A percentile compares a stretch with the other conserved stretches of the same genome.
Evolutionary conservation across 2,329 filamentous ascomycete genomes (phyloP).

Genomic region (Escovopsis sp.): DNA sequence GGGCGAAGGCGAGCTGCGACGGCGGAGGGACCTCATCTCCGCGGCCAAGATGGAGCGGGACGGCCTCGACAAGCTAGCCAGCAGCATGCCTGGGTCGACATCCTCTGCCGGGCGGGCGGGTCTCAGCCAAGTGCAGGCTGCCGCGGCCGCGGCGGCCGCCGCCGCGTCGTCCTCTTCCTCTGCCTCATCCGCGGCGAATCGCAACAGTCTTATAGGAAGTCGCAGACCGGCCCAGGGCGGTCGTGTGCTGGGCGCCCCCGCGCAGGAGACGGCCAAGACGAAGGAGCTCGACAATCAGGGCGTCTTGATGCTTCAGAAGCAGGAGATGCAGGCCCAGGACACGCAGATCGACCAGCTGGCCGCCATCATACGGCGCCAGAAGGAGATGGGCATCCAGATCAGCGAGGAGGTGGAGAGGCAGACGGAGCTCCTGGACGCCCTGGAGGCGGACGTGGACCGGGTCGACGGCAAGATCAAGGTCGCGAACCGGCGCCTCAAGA

Average conservation of each 20-base stretch:
- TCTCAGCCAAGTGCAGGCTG: constrained; percentile 34
- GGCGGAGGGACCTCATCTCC: constrained; percentile 55
- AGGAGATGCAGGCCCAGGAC: constrained; percentile 64
- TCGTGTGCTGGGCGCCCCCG: constrained; percentile 56
- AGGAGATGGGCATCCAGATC: constrained; percentile 64
- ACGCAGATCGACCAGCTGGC: constrained; percentile 53
- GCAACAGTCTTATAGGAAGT: constrained; percentile 30
- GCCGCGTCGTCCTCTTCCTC: too few relatives aligned
- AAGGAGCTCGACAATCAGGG: constrained; percentile 63
- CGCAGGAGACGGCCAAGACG: constrained; percentile 62
- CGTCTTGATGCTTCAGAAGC: constrained; percentile 57
- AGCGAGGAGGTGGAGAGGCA: constrained; percentile 59
- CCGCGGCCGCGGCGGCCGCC: constrained; percentile 15
- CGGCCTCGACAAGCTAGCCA: constrained; percentile 57
- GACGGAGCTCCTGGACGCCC: constrained; percentile 50
- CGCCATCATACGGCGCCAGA: constrained; percentile 56
- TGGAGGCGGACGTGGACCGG: constrained; percentile 52
- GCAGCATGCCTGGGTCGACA: constrained; percentile 28
- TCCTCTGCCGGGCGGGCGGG: constrained; percentile 19
- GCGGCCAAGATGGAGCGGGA: constrained; percentile 61
- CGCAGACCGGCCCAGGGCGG: constrained; percentile 30
- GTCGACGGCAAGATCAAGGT: constrained; percentile 55
- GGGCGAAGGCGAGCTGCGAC: constrained; percentile 60
- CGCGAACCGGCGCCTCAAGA: constrained; percentile 56
- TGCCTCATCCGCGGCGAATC: constrained; percentile 18